phyloP scores from a whole-genome alignment of 257 asterid genomes.

The Solanum appendiculatum region DNA sequence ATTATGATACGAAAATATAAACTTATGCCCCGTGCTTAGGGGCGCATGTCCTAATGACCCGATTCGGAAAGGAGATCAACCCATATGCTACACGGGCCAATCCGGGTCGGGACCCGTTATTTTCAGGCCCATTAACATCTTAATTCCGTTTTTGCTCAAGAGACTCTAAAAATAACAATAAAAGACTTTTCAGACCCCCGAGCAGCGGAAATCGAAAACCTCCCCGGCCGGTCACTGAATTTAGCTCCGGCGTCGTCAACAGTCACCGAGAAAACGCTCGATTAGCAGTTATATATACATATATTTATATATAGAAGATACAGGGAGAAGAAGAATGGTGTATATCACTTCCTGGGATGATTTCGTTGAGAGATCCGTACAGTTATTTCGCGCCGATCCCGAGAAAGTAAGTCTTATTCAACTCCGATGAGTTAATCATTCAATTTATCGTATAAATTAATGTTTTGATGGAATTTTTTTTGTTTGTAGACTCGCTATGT shows the following conservation, averaged over 20 bases:
- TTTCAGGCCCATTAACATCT: not conserved
- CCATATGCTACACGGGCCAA: not conserved
- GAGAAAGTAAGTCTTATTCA: constrained; percentile 30
- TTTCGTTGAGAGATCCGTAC: constrained; percentile 61
- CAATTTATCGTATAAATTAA: not conserved
- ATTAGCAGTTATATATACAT: not conserved
- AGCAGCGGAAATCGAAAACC: not conserved
- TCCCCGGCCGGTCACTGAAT: not conserved
- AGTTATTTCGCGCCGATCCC: constrained; percentile 63
- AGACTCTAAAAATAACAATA: not conserved
- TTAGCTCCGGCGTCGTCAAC: not conserved
- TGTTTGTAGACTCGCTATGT: constrained; percentile 58
- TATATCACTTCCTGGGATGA: constrained; percentile 78
- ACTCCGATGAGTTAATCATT: not conserved
- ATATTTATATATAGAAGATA: not conserved
- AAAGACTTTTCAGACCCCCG: not conserved
- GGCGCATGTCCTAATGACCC: not conserved
- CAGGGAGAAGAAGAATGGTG: constrained; percentile 30
- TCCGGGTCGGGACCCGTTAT: not conserved
- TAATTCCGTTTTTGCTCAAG: not conserved
- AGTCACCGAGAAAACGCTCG: not conserved
- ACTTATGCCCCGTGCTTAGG: not conserved
- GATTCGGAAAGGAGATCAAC: not conserved
- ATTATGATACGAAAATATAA: not conserved
- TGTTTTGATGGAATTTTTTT: not conserved